Evolutionary conservation across 768 basidiomycete genomes (phyloP), one percentile per base, ranked within the genome.

Genomic region (Pholiota microspora): DNA sequence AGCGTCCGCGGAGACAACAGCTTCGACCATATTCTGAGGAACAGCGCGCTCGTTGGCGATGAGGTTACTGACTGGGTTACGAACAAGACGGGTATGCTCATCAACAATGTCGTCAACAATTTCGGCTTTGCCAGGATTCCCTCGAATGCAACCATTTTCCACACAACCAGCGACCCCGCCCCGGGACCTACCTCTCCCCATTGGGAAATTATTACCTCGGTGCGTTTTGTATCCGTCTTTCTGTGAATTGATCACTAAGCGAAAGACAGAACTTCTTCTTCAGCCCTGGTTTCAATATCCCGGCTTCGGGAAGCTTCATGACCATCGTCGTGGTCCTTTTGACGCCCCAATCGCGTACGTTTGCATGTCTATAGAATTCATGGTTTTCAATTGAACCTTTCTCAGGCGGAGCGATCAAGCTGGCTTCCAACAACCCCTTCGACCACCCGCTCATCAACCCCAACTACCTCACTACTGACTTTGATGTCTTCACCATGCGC

Each of bases 371-470:
- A 13, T n/a, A 16, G 12, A 15, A 13, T 40, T 15, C 23, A 47
- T 8, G n/a, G 35, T 12, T 13, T 25, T 46, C 21, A 46, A 16
- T 21, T 25, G 2, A 31, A 23, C 16, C 24, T 2, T n/a, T n/a
- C 5, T 6, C 40, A 77, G 74, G 73, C 49, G 76, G 76, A 21
- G 63, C 62, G 9, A 54, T 75, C n/a, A 70, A 63, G 12, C 56
- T 83, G 34, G 73, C 66, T 36, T 76, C 78, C 13, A 71, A 67
- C 21, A 65, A 76, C 59, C 73, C 81, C 8, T 81, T 83, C 69
- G 69, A 72, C 45, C 44, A 64, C n/a, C 80, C 82, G 0, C 48
- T 69, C 18, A 79, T 82, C 62, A 71, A 84, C 59, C 77, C 80
- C 3, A 75, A 73, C 45, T 76, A 77, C 68, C 70, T 78, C 24